Conservation (phyloP, 345 rosid species). For the Eucalyptus curtisii region DNA sequence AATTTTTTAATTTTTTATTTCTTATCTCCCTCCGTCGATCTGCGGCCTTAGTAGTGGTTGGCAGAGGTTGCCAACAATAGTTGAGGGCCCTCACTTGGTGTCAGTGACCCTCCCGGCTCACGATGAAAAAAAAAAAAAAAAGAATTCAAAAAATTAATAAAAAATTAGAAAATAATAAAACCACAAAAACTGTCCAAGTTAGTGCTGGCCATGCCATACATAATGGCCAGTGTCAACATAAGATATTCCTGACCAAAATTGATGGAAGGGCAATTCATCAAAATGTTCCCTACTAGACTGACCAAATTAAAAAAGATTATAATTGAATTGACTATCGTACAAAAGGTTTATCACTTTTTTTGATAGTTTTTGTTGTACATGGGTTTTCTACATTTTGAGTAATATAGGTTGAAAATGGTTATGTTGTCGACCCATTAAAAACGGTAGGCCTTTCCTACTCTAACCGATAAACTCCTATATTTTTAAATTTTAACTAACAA, state of each 20-base stretch:
- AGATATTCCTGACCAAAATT: rapidly evolving
- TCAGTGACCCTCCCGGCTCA: rapidly evolving
- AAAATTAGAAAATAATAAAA: background rate
- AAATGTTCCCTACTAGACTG: rapidly evolving
- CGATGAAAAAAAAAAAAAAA: background rate
- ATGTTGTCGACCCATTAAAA: background rate
- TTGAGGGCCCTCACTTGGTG: background rate
- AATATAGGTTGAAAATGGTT: background rate
- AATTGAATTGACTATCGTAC: rapidly evolving
- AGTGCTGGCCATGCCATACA: rapidly evolving
- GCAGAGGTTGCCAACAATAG: background rate
- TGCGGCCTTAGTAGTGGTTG: background rate
- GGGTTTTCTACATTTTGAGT: background rate
- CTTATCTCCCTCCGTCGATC: rapidly evolving
- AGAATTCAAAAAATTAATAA: background rate
- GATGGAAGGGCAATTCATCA: too few species aligned
- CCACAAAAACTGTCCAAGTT: rapidly evolving
- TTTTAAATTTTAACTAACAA: background rate
- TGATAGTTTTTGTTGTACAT: background rate
- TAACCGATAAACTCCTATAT: background rate
- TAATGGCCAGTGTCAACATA: rapidly evolving
- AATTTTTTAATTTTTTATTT: background rate
- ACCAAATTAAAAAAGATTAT: rapidly evolving
- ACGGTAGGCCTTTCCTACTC: background rate
- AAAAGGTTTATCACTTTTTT: background rate